These are phyloP conservation scores for Exsudoporus frostii DNA, from an alignment of 768 basidiomycete species.

Conservation along the genomic window DNA sequence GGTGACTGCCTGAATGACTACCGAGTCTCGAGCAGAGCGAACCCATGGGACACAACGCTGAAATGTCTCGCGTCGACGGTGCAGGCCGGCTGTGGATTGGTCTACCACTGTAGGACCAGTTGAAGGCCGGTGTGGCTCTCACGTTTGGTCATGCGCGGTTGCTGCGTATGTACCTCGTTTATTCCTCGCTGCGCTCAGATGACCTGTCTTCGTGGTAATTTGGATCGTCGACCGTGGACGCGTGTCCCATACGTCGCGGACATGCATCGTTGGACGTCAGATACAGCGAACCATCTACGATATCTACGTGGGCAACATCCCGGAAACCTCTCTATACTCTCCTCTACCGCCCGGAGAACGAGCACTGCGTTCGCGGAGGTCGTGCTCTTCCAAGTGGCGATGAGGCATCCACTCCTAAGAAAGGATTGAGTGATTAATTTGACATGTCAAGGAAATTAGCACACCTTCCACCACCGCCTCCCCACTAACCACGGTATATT, in stretches of 20 bases:
- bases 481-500: conserved; percentile 61
- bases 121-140: conserved; percentile 10
- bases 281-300: conserved; percentile 4
- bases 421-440: conserved; percentile 19
- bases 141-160: conserved; percentile 9
- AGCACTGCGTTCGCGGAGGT: conserved; percentile 36
- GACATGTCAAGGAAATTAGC: conserved; percentile 25
- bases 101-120: too few relatives aligned
- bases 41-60: conserved; percentile 40
- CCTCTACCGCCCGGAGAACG: conserved; percentile 35
- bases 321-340: conserved; percentile 46
- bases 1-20: conserved; percentile 42
- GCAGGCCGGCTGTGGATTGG: too few relatives aligned
- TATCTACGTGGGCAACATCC: conserved; percentile 23
- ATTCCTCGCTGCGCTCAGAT: conserved; percentile 12
- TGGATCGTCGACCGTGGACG: not conserved
- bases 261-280: not conserved
- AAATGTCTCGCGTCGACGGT: not conserved
- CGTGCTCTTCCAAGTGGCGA: conserved; percentile 51
- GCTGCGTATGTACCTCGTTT: conserved; percentile 20
- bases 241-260: not conserved
- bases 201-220: not conserved
- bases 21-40: conserved; percentile 54
- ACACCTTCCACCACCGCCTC: conserved; percentile 83
- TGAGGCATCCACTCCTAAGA: conserved; percentile 42